Evolutionary conservation across 768 basidiomycete genomes (phyloP).

Genomic region (Lactarius evosmus): DNA sequence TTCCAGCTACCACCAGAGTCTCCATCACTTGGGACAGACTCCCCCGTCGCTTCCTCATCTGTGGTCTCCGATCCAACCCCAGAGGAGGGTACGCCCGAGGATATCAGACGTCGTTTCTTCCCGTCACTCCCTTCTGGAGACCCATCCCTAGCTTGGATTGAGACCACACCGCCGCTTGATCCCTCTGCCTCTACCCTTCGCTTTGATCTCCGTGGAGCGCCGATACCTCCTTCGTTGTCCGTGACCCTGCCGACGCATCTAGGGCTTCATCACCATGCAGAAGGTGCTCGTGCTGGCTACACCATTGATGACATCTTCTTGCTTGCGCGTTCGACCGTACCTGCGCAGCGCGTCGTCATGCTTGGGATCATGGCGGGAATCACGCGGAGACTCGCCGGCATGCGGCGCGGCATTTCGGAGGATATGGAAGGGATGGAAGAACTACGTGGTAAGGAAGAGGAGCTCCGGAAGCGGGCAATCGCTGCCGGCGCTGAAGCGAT

Average conservation of each 20-base stretch:
- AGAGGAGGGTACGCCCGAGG: constrained; percentile 75
- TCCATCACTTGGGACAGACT: not conserved
- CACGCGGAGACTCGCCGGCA: constrained; percentile 36
- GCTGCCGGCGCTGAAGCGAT: constrained; percentile 66
- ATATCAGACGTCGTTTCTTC: constrained; percentile 82
- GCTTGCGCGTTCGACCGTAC: constrained; percentile 75
- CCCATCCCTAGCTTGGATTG: constrained; percentile 81
- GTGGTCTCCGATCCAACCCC: constrained; percentile 32
- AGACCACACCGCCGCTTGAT: constrained; percentile 34
- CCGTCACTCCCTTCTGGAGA: constrained; percentile 65
- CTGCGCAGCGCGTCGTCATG: constrained; percentile 81
- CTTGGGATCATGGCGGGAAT: constrained; percentile 66
- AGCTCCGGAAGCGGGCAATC: constrained; percentile 59
- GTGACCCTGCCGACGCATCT: constrained; percentile 72
- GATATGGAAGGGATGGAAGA: constrained; percentile 36
- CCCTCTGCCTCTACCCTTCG: constrained; percentile 41
- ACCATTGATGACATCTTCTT: constrained; percentile 83
- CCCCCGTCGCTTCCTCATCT: not conserved
- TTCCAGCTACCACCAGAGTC: constrained; percentile 1
- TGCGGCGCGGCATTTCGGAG: constrained; percentile 32
- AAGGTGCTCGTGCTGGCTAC: constrained; percentile 78
- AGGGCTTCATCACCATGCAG: constrained; percentile 89
- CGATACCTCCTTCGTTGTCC: constrained; percentile 55
- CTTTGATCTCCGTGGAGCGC: constrained; percentile 67
- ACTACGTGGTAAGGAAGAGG: constrained; percentile 37